Evolutionary conservation across 202 grass and related monocot species (phyloP).

Genomic region (Eragrostis tef): DNA sequence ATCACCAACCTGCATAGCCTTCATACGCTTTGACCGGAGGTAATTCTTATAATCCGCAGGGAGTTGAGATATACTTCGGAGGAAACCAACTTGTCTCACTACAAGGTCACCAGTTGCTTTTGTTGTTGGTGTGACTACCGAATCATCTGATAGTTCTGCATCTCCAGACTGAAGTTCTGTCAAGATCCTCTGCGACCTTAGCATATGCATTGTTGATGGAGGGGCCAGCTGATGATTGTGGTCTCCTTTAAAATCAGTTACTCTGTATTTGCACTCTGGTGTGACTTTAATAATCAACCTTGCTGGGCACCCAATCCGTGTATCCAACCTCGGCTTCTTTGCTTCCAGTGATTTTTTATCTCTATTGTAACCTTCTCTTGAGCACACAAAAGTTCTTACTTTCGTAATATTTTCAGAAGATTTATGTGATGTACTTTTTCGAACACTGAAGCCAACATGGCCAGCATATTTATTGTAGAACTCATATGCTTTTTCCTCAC

Average conservation of each 20-base stretch:
- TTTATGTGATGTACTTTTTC: slow-evolving; percentile 88
- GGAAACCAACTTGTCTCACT: slow-evolving; percentile 72
- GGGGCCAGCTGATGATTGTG: slow-evolving; percentile 90
- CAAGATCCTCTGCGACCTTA: slow-evolving; percentile 78
- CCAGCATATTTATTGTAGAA: slow-evolving; percentile 97
- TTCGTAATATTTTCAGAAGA: slow-evolving; percentile 78
- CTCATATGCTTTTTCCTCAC: slow-evolving; percentile 89
- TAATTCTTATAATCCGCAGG: slow-evolving; percentile 82
- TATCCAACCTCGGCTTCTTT: slow-evolving; percentile 87
- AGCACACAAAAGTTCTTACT: slow-evolving; percentile 84
- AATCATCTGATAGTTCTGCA: slow-evolving; percentile 85
- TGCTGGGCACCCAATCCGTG: slow-evolving; percentile 79
- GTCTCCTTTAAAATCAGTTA: slow-evolving; percentile 85
- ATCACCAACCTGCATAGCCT: slow-evolving; percentile 75
- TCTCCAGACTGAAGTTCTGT: slow-evolving; percentile 79
- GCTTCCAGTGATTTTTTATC: slow-evolving; percentile 84
- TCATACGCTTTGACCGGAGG: slow-evolving; percentile 72
- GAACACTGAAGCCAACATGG: slow-evolving; percentile 86
- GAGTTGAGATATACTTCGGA: slow-evolving; percentile 73
- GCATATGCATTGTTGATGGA: slow-evolving; percentile 90
- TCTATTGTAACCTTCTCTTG: slow-evolving; percentile 85
- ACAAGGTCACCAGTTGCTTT: slow-evolving; percentile 75
- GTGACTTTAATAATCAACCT: slow-evolving; percentile 84
- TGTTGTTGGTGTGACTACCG: slow-evolving; percentile 69
- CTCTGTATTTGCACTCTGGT: slow-evolving; percentile 65